phyloP scores from a whole-genome alignment of 352 stramenopile genomes.

The Pelagophyceae sp. region DNA sequence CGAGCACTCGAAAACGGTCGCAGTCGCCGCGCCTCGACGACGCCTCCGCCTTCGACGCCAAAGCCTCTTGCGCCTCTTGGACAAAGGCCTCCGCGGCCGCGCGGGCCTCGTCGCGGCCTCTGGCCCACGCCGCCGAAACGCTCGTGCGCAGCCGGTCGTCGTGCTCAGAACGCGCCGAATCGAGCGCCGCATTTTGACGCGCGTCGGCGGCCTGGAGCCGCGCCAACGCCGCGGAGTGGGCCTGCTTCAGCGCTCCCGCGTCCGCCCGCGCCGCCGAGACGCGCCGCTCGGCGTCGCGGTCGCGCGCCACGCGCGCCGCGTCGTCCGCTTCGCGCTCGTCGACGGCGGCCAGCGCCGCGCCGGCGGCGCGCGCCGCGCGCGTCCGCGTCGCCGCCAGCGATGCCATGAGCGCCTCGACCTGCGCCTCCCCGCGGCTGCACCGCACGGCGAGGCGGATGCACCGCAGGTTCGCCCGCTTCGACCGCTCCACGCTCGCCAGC shows the following conservation, averaged over 20 bases:
- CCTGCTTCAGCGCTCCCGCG: too few relatives aligned
- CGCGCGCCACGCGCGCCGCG: too few relatives aligned
- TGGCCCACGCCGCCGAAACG: background rate
- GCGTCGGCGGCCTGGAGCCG: too few relatives aligned
- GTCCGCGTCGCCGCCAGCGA: background rate
- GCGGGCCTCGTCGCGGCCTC: background rate
- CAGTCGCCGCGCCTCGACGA: background rate
- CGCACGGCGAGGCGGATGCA: background rate
- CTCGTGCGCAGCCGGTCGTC: background rate
- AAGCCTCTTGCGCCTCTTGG: background rate
- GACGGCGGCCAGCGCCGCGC: background rate
- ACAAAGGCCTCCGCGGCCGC: background rate
- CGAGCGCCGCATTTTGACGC: background rate
- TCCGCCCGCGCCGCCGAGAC: background rate
- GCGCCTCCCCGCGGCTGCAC: background rate
- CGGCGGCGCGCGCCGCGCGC: too few relatives aligned
- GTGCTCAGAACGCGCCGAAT: background rate
- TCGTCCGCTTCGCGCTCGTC: background rate
- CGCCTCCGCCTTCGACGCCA: background rate
- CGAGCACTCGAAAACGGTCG: too few relatives aligned
- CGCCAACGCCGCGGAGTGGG: background rate
- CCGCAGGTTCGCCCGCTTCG: background rate
- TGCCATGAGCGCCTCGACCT: background rate
- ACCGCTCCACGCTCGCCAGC: background rate
- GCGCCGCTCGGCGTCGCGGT: background rate